phyloP scores from a whole-genome alignment of 108 stramenopile genomes.

The Parietichytrium sp. region DNA sequence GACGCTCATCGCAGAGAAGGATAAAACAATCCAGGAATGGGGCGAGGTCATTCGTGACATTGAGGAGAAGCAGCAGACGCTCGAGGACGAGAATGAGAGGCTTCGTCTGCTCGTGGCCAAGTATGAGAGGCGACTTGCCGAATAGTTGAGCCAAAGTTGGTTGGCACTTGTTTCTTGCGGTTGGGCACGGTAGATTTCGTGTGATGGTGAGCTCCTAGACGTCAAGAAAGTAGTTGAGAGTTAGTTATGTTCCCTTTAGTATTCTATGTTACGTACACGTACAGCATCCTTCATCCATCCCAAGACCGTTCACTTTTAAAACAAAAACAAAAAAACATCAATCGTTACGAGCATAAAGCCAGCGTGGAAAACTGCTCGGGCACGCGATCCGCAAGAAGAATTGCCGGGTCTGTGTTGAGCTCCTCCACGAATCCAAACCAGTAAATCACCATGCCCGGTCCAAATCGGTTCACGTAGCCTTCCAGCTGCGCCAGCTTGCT shows the following conservation, averaged over 20 bases:
- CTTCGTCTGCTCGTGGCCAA: neutral
- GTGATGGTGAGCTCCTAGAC: too few species aligned
- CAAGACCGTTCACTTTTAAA: too few species aligned
- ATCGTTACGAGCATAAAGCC: too few species aligned
- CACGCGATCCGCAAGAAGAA: neutral
- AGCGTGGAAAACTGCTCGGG: neutral
- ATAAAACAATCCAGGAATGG: conserved; percentile 2
- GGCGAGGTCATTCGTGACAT: neutral
- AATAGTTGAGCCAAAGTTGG: too few species aligned
- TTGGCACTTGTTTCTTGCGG: too few species aligned
- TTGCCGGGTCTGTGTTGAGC: neutral
- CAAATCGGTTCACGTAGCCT: conserved; percentile 41
- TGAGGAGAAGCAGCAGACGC: neutral
- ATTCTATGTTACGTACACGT: too few species aligned
- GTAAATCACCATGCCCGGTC: conserved; percentile 45
- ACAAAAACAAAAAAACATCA: too few species aligned
- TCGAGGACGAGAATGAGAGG: conserved; percentile 11
- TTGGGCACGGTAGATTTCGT: too few species aligned
- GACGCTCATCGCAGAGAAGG: neutral
- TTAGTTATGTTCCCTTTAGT: too few species aligned
- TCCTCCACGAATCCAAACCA: conserved; percentile 45
- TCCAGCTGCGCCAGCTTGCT: conserved; percentile 40
- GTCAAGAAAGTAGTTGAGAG: too few species aligned
- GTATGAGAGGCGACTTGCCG: too few species aligned
- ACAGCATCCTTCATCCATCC: too few species aligned